phyloP scores from a whole-genome alignment of 2,329 filamentous ascomycete genomes.

The Trichoderma sp. region DNA sequence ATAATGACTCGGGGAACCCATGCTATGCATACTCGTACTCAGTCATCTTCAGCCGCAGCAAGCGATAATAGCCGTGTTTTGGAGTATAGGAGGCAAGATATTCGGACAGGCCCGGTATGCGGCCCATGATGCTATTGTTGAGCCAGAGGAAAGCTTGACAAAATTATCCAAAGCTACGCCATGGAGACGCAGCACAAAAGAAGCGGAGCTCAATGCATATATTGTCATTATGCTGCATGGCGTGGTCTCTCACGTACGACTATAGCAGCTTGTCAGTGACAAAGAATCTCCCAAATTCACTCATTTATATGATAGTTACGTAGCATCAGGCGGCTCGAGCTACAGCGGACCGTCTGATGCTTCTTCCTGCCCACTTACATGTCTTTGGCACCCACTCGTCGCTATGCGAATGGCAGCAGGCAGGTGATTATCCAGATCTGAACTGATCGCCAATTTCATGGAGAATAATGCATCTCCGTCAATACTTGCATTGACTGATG shows the following conservation, averaged over 20 bases:
- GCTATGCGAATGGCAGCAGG: background rate
- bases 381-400: background rate
- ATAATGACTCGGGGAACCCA: background rate
- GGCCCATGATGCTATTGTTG: background rate
- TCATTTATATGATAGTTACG: background rate
- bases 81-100: background rate
- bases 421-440: background rate
- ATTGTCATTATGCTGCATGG: background rate
- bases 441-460: background rate
- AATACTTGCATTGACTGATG: background rate
- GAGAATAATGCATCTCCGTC: background rate
- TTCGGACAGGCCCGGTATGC: background rate
- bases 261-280: background rate
- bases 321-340: background rate
- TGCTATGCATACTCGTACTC: background rate
- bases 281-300: background rate
- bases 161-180: background rate
- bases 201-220: background rate
- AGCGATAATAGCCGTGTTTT: background rate
- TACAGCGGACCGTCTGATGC: background rate
- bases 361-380: background rate
- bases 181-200: background rate
- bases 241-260: background rate
- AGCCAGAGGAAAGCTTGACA: background rate
- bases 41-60: background rate